These are phyloP conservation scores for Scorias spongiosa DNA, from an alignment of 2,329 filamentous ascomycete genomes.

Conservation along the genomic window DNA sequence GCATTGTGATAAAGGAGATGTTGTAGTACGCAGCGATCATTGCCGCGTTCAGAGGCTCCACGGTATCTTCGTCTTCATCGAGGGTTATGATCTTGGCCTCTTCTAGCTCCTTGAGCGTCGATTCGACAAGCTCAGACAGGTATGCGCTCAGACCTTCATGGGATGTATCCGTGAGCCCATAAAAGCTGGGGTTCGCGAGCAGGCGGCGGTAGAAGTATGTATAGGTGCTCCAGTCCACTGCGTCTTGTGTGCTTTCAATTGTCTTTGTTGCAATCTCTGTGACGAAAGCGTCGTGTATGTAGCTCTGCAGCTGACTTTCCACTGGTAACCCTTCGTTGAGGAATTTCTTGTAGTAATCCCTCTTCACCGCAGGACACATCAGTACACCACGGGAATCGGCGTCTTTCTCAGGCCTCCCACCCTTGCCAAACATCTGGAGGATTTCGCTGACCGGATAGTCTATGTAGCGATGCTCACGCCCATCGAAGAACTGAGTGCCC, in stretches of 20 bases:
- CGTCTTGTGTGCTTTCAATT: constrained; percentile 88
- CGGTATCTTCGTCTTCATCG: constrained; percentile 72
- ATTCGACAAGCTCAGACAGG: constrained; percentile 87
- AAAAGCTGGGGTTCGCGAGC: constrained; percentile 91
- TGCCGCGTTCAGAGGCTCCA: constrained; percentile 81
- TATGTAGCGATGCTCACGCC: constrained; percentile 88
- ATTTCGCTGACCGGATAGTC: constrained; percentile 92
- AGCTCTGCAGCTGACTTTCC: constrained; percentile 83
- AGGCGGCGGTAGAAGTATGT: constrained; percentile 96
- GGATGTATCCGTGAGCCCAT: constrained; percentile 73
- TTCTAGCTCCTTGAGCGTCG: constrained; percentile 73
- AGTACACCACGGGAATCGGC: constrained; percentile 79
- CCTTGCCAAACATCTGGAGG: constrained; percentile 95
- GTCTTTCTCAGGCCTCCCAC: constrained; percentile 63
- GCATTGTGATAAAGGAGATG: constrained; percentile 98
- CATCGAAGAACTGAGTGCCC: constrained; percentile 96
- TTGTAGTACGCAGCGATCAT: constrained; percentile 99
- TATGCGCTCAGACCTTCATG: constrained; percentile 90
- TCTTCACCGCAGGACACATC: constrained; percentile 87
- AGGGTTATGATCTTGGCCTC: constrained; percentile 94
- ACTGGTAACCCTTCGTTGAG: constrained; percentile 89
- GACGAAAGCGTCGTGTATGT: constrained; percentile 89
- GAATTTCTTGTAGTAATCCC: constrained; percentile 98
- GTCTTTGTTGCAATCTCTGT: constrained; percentile 94
- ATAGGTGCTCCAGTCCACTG: constrained; percentile 96